Base-by-base conservation (phyloP, 1,284 basidiomycete species). In the Grifola frondosa region DNA sequence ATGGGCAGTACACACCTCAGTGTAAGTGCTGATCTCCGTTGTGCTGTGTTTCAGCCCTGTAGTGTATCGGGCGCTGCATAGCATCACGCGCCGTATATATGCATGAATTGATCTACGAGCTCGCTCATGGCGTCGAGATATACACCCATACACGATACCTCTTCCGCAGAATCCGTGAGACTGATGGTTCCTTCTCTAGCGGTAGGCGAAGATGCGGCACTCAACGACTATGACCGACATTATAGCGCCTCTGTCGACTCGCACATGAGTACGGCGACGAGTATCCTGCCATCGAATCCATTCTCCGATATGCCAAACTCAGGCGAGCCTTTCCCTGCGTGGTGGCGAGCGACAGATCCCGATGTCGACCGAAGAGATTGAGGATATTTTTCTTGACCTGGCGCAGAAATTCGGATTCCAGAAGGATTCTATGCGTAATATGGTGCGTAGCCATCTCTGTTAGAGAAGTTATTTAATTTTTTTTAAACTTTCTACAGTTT, bases 361-460 rank as follows among this genome's bases (percentile, higher is more conserved):
- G 46, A 87, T 99, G 62, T 95, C 93, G 38, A 96, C 91, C 53
- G 96, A 99, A 60, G 96, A 99, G 70, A 97, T 99, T 52, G 97
- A 99, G 69, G 97, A 99, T 65, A 95, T 99, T 50, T 94, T 99
- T 63, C 88, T 99, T 61, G 97, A 99, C 69, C 81, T 99, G 46
- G 88, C 93, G 38, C 95, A 99, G 75, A 99, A 99, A 73, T 99
- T 99, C 65, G 97, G 97, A 50, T 99, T 99, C 70, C 97, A 95
- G 70, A 80, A 88, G 44, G 93, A 96, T 64, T 89, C 86, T 5
- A 91, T 91, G 88, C 81, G 88, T 20, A 96, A 88, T 71, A 91
- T 85, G 87, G 89, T 88, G 53, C 41, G 77, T 71, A 25, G 56
- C 17, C 9, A 20, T 23, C 19, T 42, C 7, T 3, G 13, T 26